These are phyloP conservation scores for Candida golubevii DNA, from an alignment of 805 yeast species.

Conservation along the genomic window DNA sequence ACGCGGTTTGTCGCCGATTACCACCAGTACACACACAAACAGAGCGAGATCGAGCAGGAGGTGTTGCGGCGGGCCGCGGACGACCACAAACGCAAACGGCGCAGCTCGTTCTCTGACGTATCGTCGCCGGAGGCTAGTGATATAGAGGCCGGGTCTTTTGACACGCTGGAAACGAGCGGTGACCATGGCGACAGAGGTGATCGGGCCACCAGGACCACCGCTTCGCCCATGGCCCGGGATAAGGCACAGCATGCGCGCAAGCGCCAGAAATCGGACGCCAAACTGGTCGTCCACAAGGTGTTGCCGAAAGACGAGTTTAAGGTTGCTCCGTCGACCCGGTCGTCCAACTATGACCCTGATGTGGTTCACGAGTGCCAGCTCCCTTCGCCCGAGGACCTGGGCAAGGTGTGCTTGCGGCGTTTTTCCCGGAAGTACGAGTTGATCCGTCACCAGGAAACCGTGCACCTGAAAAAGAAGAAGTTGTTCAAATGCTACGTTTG, in stretches of 20 bases:
- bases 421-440: slow-evolving; percentile 75
- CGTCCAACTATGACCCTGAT: slow-evolving; percentile 44
- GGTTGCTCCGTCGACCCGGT: slow-evolving; percentile 23
- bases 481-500: slow-evolving; percentile 85
- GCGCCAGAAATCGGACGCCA: slow-evolving; percentile 14
- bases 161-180: background rate
- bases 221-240: background rate
- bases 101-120: slow-evolving; percentile 1
- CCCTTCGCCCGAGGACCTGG: slow-evolving; percentile 41
- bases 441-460: slow-evolving; percentile 93
- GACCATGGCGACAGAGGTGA: background rate
- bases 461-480: slow-evolving; percentile 84
- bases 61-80: slow-evolving; percentile 1
- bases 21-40: slow-evolving; percentile 23
- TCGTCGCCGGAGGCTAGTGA: slow-evolving; percentile 9
- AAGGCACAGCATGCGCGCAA: background rate
- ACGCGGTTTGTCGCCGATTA: slow-evolving; percentile 32
- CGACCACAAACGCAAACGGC: slow-evolving; percentile 1
- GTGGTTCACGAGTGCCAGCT: slow-evolving; percentile 45
- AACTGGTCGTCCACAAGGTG: slow-evolving; percentile 26
- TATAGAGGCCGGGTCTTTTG: slow-evolving; percentile 3
- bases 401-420: slow-evolving; percentile 37
- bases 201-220: background rate
- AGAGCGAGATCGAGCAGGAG: slow-evolving; percentile 5
- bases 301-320: slow-evolving; percentile 22